Evolutionary conservation across 768 basidiomycete genomes (phyloP), one percentile per base, ranked within the genome.

Genomic region (Lactarius vividus): DNA sequence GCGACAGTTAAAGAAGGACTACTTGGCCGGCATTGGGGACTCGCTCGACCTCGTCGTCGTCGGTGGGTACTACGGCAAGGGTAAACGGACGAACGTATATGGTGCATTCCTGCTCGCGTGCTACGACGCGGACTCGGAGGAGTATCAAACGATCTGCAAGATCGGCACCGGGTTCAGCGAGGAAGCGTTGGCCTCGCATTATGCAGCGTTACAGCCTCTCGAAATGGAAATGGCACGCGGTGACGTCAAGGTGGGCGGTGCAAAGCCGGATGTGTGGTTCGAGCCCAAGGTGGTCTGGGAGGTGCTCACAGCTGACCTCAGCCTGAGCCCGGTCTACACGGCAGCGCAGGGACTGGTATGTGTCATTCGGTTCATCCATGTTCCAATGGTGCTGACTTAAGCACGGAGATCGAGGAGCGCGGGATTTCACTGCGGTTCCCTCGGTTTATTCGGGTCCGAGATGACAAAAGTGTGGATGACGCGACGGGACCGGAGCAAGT

Each of bases 151-250:
- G 4, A 94, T 98, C 60, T 98, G 97, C 84, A 99, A 99, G 76
- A 97, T 99, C 70, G 97, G 97, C 10, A 99, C 97, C 0, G 97
- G 97, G 1, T 98, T 99, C 79, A 92, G 90, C 63, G 97, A 99
- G 72, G 97, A 98, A 74, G 82, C 84, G 65, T 76, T 99, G 39
- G 87, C 90, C 72, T 77, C 83, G 18, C 92, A 96, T 72, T 90
- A 89, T 76, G 85, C 91, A n/a, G 79, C 83, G 4, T 82, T 99
- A 31, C 88, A 91, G 68, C 88, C 93, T 16, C 82, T 95, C 42
- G 93, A 91, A 79, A 77, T 81, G 54, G 79, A 78, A 23, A 88
- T 87, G 63, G 82, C 84, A 60, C 84, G 92, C 57, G 88, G 90
- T 0, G 94, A 98, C 74, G 82, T 97, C 70, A 94, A 94, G 75